These are phyloP conservation scores for Candida yuanshanica DNA, from an alignment of 805 yeast genomes.

Conservation along the genomic window DNA sequence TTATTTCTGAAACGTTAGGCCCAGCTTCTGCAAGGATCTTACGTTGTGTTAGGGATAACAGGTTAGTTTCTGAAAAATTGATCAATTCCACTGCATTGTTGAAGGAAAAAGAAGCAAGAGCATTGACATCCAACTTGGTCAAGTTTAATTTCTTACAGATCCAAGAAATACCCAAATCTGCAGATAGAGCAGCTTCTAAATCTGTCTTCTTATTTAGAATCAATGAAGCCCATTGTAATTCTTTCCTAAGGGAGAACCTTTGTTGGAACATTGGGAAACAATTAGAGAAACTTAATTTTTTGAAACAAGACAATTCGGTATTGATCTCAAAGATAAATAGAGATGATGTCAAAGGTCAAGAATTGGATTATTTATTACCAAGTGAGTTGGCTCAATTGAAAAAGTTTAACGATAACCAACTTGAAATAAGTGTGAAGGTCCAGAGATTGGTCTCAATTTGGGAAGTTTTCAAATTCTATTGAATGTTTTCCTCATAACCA, in stretches of 20 bases:
- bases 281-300: constrained; percentile 45
- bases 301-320: constrained; percentile 56
- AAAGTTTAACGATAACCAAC: constrained; percentile 51
- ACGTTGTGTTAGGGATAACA: constrained; percentile 66
- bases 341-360: constrained; percentile 85
- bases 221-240: constrained; percentile 46
- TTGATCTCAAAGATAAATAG: constrained; percentile 77
- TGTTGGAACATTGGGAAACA: constrained; percentile 42
- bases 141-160: constrained; percentile 71
- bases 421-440: constrained; percentile 46
- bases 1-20: constrained; percentile 59
- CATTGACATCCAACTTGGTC: constrained; percentile 60
- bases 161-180: constrained; percentile 90
- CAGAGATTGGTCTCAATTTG: constrained; percentile 51
- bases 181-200: constrained; percentile 86
- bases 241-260: constrained; percentile 40
- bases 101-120: constrained; percentile 71
- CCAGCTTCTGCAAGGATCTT: constrained; percentile 64
- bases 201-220: constrained; percentile 80
- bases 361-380: constrained; percentile 64
- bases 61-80: constrained; percentile 78
- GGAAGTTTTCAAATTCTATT: constrained; percentile 43
- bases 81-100: constrained; percentile 71
- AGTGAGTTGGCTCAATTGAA: constrained; percentile 71
- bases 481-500: no score